These are phyloP conservation scores for Saprolegnia parasitica DNA, from an alignment of 352 stramenopile species.

Conservation along the genomic window DNA sequence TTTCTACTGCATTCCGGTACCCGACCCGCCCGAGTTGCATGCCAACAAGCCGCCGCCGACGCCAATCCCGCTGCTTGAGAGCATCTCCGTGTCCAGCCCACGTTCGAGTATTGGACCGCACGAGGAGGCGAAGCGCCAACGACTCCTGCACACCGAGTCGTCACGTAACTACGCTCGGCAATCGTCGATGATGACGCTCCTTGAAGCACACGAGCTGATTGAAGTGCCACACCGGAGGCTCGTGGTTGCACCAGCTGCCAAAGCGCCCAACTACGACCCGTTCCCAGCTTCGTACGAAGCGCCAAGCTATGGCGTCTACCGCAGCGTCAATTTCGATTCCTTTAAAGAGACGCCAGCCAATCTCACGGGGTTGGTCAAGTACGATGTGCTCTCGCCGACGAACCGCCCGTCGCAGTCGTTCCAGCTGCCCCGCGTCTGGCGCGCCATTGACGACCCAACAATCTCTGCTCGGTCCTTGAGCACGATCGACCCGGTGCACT, in stretches of 20 bases:
- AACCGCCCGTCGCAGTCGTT: constrained; percentile 35
- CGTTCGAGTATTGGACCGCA: not conserved
- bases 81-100: too few species aligned
- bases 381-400: constrained; percentile 51
- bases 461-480: constrained; percentile 61
- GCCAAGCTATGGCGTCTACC: not conserved
- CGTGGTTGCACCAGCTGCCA: not conserved
- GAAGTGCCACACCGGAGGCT: not conserved
- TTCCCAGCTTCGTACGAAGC: not conserved
- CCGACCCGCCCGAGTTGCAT: not conserved
- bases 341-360: not conserved
- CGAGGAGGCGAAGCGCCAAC: not conserved
- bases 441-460: constrained; percentile 34
- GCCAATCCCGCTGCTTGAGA: not conserved
- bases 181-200: not conserved
- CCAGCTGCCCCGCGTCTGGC: not conserved
- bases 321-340: not conserved
- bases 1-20: not conserved
- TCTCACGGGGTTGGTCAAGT: constrained; percentile 23
- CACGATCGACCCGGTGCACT: constrained; percentile 63
- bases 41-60: not conserved
- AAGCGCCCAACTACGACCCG: not conserved
- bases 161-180: not conserved
- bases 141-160: too few species aligned
- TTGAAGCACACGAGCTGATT: not conserved